Evolutionary conservation across 139 green algal genomes (phyloP).

Genomic region (Tetraselmis striata): DNA sequence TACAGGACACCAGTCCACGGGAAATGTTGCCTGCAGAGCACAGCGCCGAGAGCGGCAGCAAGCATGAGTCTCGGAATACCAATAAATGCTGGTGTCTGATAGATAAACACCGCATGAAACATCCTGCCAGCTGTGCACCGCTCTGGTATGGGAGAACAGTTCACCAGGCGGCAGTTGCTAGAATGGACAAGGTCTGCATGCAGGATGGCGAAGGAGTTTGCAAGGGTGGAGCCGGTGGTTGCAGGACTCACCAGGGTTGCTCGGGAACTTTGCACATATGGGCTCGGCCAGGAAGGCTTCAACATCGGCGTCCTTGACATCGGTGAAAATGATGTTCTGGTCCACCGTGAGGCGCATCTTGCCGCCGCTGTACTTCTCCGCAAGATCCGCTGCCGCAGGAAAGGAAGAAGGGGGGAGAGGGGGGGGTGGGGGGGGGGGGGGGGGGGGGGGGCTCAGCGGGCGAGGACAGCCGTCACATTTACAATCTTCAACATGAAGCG

Average conservation of each 20-base stretch:
- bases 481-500: too few species aligned
- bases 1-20: constrained; percentile 76
- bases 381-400: constrained; percentile 41
- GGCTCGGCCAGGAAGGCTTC: constrained; percentile 78
- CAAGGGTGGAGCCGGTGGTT: too few species aligned
- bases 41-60: neutral
- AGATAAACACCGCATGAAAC: too few species aligned
- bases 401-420: neutral
- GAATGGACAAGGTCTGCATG: too few species aligned
- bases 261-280: constrained; percentile 66
- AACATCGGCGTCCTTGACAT: constrained; percentile 79
- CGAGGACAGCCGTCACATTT: too few species aligned
- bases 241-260: constrained; percentile 36
- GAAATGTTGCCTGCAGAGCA: neutral
- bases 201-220: too few species aligned
- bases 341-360: constrained; percentile 90
- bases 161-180: too few species aligned
- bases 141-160: too few species aligned
- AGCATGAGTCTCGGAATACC: neutral
- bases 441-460: too few species aligned
- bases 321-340: constrained; percentile 90
- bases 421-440: too few species aligned
- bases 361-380: constrained; percentile 82
- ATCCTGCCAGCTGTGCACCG: too few species aligned
- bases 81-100: too few species aligned